These are phyloP conservation scores for Camelina sativa DNA, from an alignment of 345 rosid species.

Conservation along the genomic window DNA sequence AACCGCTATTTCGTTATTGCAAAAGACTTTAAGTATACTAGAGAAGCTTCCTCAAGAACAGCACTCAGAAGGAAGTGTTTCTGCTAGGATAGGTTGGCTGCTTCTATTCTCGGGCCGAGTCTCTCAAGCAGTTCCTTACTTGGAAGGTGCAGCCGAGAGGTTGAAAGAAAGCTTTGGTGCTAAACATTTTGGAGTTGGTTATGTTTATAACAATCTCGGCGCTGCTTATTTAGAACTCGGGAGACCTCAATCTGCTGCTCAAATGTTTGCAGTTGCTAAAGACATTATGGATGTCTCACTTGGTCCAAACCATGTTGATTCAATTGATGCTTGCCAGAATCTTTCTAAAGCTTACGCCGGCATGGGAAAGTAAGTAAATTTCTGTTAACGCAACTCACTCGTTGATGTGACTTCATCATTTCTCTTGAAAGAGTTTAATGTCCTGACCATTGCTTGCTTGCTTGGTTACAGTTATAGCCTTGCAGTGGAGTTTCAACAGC, in stretches of 20 bases:
- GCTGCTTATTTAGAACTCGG: conserved; percentile 92
- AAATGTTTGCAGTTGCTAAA: conserved; percentile 92
- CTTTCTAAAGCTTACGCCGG: conserved; percentile 83
- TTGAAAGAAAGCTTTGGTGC: conserved; percentile 89
- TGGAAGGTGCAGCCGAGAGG: conserved; percentile 87
- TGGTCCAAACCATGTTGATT: conserved; percentile 89
- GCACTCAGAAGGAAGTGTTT: conserved; percentile 83
- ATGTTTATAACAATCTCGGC: conserved; percentile 90
- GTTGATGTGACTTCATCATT: background rate
- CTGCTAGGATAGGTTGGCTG: conserved; percentile 95
- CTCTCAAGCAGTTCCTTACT: conserved; percentile 78
- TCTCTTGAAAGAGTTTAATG: background rate
- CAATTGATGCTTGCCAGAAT: conserved; percentile 92
- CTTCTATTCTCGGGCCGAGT: conserved; percentile 83
- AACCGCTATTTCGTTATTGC: conserved; percentile 71
- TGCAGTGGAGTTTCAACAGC: conserved; percentile 85
- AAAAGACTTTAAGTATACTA: conserved; percentile 71
- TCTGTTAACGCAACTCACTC: background rate
- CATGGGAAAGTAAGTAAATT: conserved; percentile 71
- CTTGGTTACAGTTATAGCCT: conserved; percentile 60
- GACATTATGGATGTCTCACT: conserved; percentile 94
- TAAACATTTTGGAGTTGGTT: conserved; percentile 92
- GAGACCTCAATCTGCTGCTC: conserved; percentile 94
- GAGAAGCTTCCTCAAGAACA: conserved; percentile 91
- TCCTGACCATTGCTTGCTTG: conserved; percentile 26